Evolutionary conservation across 176 grass and related monocot genomes (phyloP), one percentile per base, ranked within the genome.

Genomic region (Elaeis guineensis): DNA sequence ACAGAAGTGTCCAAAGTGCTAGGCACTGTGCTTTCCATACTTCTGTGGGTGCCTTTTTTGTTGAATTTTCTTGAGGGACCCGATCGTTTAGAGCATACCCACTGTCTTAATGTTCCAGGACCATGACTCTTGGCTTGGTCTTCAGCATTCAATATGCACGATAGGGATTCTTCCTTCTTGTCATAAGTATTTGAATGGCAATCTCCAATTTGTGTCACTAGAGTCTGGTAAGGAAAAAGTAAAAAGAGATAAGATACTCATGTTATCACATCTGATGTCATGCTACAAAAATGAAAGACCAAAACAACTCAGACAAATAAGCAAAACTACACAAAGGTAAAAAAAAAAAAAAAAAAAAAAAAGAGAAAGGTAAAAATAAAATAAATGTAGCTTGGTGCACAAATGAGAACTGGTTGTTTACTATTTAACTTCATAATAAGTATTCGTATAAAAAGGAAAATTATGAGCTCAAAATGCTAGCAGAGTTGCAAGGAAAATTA

Each of bases 1-100:
- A 17, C 67, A 23, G 72, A 78, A 59, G 5, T 39, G 52, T 76
- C 79, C 56, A 22, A 48, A 15, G 68, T 18, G 70, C 49, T 20
- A 6, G 32, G 58, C 25, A 59, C n/a, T n/a, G 64, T 56, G 51
- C 7, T 71, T 6, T 60, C 44, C 48, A 26, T 16, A 23, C 16
- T 71, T 5, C 5, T 19, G 28, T 23, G 17, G 28, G 29, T 71
- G 57, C 44, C 39, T 28, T 52, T 25, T 15, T 35, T 69, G 21
- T 19, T 2, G 9, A 52, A 6, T 16, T 60, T 50, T 52, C 51
- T 60, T 2, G 17, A 17, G 48, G 5, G 20, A 71, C 59, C 48
- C 7, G 57, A 60, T 9, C 22, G 56, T 29, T 28, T 61, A 51
- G 55, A 60, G 49, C 44, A 60, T 6, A 51, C 57, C 57, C 23